These are phyloP conservation scores for Parsonsia alboflavescens DNA, from an alignment of 257 asterid species.

Conservation along the genomic window DNA sequence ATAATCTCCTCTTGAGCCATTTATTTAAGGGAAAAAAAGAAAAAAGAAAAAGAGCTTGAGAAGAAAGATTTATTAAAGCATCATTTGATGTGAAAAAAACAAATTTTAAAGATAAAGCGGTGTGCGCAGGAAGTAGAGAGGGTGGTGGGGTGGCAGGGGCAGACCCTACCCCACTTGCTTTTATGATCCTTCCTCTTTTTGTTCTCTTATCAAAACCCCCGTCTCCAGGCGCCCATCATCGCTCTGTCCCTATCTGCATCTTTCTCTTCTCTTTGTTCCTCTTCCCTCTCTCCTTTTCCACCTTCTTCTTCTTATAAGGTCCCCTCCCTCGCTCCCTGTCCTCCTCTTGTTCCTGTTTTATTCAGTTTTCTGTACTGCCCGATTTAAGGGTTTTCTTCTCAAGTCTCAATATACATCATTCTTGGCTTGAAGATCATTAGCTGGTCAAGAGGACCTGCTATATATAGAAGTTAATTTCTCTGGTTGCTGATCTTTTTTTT, in stretches of 20 bases:
- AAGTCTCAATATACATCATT: conserved; percentile 4
- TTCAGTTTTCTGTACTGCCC: conserved; percentile 1
- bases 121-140: conserved; percentile 1
- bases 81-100: conserved; percentile 28
- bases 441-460: no score
- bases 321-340: conserved; percentile 24
- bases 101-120: conserved; percentile 33
- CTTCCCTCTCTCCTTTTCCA: conserved; percentile 22
- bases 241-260: conserved; percentile 21
- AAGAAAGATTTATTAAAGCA: conserved; percentile 37
- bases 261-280: conserved; percentile 14
- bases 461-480: neutral
- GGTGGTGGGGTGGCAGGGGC: conserved; percentile 19
- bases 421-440: neutral
- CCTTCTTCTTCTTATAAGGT: conserved; percentile 34
- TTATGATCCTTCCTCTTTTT: conserved; percentile 39
- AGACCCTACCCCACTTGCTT: conserved; percentile 31
- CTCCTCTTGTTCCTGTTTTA: no score
- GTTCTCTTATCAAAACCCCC: conserved; percentile 54
- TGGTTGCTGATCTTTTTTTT: neutral
- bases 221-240: conserved; percentile 17
- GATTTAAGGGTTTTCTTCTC: conserved; percentile 12
- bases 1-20: neutral
- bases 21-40: neutral
- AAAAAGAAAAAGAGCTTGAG: conserved; percentile 17